These are phyloP conservation scores for Leccinum sublutescens DNA, from an alignment of 768 basidiomycete species.

Conservation along the genomic window DNA sequence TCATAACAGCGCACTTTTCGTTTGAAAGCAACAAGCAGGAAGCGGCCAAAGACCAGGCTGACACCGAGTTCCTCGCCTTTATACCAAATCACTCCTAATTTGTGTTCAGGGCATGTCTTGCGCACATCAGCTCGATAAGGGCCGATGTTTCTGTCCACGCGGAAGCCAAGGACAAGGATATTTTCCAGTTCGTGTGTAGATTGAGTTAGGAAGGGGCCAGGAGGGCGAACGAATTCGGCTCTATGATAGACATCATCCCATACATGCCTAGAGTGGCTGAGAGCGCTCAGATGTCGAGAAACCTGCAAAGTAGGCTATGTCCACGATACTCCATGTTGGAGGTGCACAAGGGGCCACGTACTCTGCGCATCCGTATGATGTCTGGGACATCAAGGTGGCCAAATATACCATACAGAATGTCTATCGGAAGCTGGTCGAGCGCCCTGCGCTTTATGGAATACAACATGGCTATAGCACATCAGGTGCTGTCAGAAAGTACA, in stretches of 20 bases:
- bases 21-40: conserved; percentile 12
- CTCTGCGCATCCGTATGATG: conserved; percentile 18
- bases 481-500: too few species aligned
- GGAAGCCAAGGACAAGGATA: conserved; percentile 8
- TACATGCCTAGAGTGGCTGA: conserved; percentile 9
- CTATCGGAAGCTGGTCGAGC: conserved; percentile 15
- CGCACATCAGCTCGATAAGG: too few species aligned
- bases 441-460: too few species aligned
- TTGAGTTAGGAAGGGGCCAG: conserved; percentile 18
- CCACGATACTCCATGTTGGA: not conserved
- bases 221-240: conserved; percentile 12
- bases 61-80: not conserved
- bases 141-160: conserved; percentile 7
- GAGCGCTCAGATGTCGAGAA: conserved; percentile 5
- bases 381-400: conserved; percentile 17
- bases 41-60: conserved; percentile 2
- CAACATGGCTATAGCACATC: too few species aligned
- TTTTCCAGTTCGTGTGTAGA: conserved; percentile 15
- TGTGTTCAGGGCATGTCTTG: not conserved
- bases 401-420: conserved; percentile 11
- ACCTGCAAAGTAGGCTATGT: conserved; percentile 5
- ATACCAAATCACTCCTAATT: conserved; percentile 7
- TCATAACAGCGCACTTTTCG: conserved; percentile 17
- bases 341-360: conserved; percentile 1
- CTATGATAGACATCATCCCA: conserved; percentile 19